Evolutionary conservation across 257 asterid genomes (phyloP).

Genomic region (Solanum chiquidenum): DNA sequence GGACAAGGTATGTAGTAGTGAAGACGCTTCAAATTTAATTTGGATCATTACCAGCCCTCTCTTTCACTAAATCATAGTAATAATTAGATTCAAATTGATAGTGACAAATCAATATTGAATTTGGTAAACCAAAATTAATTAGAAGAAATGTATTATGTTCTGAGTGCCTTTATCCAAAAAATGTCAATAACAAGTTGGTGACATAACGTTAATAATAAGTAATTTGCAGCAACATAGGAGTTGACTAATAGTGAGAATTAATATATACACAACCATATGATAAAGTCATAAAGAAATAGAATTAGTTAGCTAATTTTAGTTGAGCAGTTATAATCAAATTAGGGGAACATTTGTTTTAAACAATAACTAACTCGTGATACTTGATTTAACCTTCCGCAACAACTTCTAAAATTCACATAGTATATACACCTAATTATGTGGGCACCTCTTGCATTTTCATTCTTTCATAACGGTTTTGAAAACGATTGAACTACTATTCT

Average conservation of each 20-base stretch:
- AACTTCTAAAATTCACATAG: background rate
- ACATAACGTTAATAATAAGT: background rate
- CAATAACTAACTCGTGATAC: background rate
- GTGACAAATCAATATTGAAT: background rate
- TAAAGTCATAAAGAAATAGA: background rate
- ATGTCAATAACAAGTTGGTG: background rate
- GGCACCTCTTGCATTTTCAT: background rate
- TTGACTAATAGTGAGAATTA: background rate
- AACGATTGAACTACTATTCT: background rate
- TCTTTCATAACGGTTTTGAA: background rate
- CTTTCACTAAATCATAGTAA: background rate
- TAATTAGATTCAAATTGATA: background rate
- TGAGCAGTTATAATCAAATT: background rate
- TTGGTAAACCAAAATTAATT: background rate
- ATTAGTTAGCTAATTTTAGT: background rate
- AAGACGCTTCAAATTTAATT: background rate
- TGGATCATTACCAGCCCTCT: background rate
- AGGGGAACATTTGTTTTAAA: background rate
- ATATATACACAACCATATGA: background rate
- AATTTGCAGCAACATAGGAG: background rate
- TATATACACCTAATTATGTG: background rate
- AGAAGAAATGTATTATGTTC: background rate
- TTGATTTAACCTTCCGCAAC: background rate
- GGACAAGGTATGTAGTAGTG: background rate
- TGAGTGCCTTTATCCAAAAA: background rate